These are phyloP conservation scores for Trichosporon ovoides DNA, from an alignment of 1,284 basidiomycete genomes.

Conservation along the genomic window DNA sequence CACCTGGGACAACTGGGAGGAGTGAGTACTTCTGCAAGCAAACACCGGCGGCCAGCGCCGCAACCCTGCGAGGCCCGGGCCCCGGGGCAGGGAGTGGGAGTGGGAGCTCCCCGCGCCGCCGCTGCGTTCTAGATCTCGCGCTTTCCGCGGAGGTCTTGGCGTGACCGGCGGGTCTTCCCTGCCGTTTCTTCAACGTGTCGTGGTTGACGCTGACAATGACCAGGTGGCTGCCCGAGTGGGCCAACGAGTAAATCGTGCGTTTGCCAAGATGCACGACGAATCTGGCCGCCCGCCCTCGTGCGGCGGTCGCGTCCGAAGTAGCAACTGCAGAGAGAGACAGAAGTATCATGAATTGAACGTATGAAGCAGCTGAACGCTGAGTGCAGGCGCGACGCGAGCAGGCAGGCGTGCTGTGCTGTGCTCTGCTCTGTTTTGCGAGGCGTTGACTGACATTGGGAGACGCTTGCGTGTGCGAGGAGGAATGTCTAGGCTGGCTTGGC, in stretches of 20 bases:
- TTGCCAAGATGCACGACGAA: background rate
- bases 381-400: too few relatives aligned
- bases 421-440: too few relatives aligned
- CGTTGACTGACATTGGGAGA: too few relatives aligned
- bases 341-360: background rate
- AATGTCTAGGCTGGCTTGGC: too few relatives aligned
- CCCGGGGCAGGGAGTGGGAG: background rate
- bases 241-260: background rate
- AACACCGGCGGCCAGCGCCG: too few relatives aligned
- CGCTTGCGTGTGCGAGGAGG: too few relatives aligned
- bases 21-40: constrained; percentile 49
- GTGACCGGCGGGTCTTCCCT: background rate
- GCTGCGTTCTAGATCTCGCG: constrained; percentile 4
- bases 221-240: constrained; percentile 5
- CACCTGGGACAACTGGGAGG: constrained; percentile 61
- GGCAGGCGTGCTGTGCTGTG: too few relatives aligned
- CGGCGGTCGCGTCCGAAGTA: too few relatives aligned
- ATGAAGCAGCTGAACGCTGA: too few relatives aligned
- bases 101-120: too few relatives aligned
- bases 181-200: background rate
- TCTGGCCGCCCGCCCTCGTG: background rate
- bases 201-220: background rate
- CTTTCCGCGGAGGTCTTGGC: constrained; percentile 18
- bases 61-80: background rate
- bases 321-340: background rate